Evolutionary conservation across 257 asterid genomes (phyloP).

Genomic region (Capsicum baccatum): DNA sequence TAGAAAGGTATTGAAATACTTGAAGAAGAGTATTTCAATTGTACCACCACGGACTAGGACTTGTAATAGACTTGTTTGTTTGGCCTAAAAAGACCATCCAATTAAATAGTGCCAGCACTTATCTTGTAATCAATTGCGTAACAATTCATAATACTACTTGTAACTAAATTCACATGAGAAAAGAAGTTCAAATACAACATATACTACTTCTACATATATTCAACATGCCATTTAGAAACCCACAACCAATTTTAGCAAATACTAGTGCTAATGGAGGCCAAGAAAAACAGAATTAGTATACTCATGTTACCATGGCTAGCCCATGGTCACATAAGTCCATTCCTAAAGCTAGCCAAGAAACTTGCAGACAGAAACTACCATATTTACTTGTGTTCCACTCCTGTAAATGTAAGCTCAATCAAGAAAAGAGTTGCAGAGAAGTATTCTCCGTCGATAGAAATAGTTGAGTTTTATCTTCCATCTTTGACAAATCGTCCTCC

Average conservation of each 20-base stretch:
- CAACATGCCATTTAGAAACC: not conserved
- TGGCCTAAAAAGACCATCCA: too few relatives aligned
- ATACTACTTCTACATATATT: not conserved
- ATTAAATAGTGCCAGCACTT: too few relatives aligned
- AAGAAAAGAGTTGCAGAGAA: slow-evolving; percentile 36
- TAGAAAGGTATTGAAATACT: too few relatives aligned
- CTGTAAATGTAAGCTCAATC: slow-evolving; percentile 47
- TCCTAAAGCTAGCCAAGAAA: slow-evolving; percentile 46
- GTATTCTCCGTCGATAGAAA: slow-evolving; percentile 30
- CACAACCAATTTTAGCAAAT: not conserved
- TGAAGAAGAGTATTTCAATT: too few relatives aligned
- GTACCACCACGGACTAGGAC: too few relatives aligned
- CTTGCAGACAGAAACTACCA: slow-evolving; percentile 38
- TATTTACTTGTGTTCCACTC: slow-evolving; percentile 51
- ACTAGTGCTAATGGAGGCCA: not conserved
- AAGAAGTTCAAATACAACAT: too few relatives aligned
- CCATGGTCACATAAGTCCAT: slow-evolving; percentile 28
- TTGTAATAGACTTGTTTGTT: too few relatives aligned
- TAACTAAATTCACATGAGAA: too few relatives aligned
- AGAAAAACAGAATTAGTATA: not conserved
- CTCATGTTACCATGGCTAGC: slow-evolving; percentile 25
- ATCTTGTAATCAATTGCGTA: too few relatives aligned
- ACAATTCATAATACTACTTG: too few relatives aligned
- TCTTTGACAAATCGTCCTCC: slow-evolving; percentile 41
- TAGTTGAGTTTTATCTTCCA: slow-evolving; percentile 48